Evolutionary conservation across 257 asterid species (phyloP).

Genomic region (Verbena officinalis): DNA sequence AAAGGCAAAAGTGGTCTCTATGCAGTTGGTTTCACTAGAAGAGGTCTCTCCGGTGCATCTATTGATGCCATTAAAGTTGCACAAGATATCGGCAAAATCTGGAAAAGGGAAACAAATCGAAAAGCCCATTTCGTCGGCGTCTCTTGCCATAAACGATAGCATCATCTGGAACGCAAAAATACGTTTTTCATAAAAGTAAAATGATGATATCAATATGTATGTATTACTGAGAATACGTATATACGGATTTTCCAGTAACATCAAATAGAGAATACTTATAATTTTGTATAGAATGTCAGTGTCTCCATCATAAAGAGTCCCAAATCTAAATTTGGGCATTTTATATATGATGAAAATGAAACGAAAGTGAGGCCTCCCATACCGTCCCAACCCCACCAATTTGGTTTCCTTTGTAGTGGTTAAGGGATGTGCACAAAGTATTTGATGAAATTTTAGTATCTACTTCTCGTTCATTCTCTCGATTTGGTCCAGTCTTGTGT

Average conservation of each 20-base stretch:
- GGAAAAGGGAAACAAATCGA: constrained; percentile 75
- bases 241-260: too few relatives aligned
- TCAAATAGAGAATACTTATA: too few relatives aligned
- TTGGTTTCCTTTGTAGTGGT: constrained; percentile 1
- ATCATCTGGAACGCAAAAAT: too few relatives aligned
- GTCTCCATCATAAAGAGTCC: constrained; percentile 61
- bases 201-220: too few relatives aligned
- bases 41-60: constrained; percentile 90
- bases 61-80: constrained; percentile 78
- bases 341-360: too few relatives aligned
- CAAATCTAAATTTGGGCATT: constrained; percentile 47
- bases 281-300: too few relatives aligned
- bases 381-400: neutral
- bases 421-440: constrained; percentile 31
- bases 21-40: constrained; percentile 88
- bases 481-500: constrained; percentile 34
- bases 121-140: constrained; percentile 52
- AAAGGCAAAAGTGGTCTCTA: constrained; percentile 82
- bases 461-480: constrained; percentile 17
- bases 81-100: constrained; percentile 70
- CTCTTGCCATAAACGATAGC: constrained; percentile 43
- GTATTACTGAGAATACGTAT: too few relatives aligned
- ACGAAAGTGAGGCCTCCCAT: constrained; percentile 46
- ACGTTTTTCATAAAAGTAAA: too few relatives aligned
- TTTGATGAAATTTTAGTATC: constrained; percentile 18